Percentiles rank a stretch among this genome's conserved stretches.
Conservation (phyloP, 345 rosid genomes). For the Eucalyptus melliodora region DNA sequence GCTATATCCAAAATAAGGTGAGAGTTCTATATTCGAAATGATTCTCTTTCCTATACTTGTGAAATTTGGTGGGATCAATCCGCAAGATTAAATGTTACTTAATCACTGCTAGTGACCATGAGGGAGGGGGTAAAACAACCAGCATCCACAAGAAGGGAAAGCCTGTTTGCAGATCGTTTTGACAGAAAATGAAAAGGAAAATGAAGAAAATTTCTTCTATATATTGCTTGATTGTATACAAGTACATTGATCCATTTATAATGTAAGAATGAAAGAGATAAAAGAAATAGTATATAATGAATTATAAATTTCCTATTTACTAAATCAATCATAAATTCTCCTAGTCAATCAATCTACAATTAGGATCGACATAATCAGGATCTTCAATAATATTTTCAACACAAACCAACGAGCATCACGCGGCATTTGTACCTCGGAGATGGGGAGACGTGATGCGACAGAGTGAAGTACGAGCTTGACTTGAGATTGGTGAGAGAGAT, state of each 20-base stretch:
- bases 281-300: no score
- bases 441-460: background rate
- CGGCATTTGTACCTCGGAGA: background rate
- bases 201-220: no score
- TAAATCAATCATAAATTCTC: no score
- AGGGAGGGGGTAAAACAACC: background rate
- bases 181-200: no score
- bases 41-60: background rate
- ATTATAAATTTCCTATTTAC: no score
- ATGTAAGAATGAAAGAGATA: no score
- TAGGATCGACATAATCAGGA: no score
- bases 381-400: no score
- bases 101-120: background rate
- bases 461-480: background rate
- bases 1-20: background rate
- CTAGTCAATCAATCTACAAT: no score
- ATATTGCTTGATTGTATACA: no score
- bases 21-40: background rate
- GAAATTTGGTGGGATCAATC: background rate
- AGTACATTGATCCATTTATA: no score
- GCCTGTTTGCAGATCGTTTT: background rate
- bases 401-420: background rate
- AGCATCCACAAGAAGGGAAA: background rate
- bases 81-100: background rate
- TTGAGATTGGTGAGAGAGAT: background rate